Base-by-base conservation (phyloP, 257 asterid genomes). In the Solanum gracilifrons region DNA sequence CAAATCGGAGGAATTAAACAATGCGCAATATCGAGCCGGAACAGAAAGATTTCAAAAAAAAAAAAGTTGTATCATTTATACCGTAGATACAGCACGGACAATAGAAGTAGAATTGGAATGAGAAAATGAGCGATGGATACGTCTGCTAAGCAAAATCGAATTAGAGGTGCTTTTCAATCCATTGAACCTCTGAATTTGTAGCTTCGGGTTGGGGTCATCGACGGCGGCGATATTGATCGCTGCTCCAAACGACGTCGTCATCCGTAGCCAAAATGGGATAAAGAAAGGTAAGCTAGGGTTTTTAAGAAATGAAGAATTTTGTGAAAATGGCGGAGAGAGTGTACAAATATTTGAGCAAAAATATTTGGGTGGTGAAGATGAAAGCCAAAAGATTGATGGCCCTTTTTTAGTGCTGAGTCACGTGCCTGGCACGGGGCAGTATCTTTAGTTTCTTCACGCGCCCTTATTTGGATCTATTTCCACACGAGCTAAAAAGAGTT, bases 61-160 rank as follows among this genome's bases (percentile, higher is more conserved):
- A 7, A 76, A 13, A 46, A 46, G 3, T n/a, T 39, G 36, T 75
- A 2, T 18, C n/a, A 8, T 73, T 2, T 51, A 13, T 90, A 96
- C 99, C 94, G 97, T 89, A 20, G 98, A 92, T 73, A 96, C 94
- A 77, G 98, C 98, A 89, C 95, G 93, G 90, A 94, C 86, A 87
- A 89, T 29, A 41, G 96, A 87, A 87, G 90, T 74, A 21, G 91
- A 33, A 60, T 36, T 88, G 20, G 84, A 72, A 37, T 88, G 62
- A 1, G 92, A 85, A 62, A 91, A 31, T 33, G 93, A 86, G 48
- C 43, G 90, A 89, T 84, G 73, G 48, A 89, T 13, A 72, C 90
- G 91, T 37, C 90, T 88, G 83, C 86, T 87, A 88, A 89, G 92
- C 21, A 89, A 74, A 66, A 92, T 89, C 35, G 89, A 86, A 89